Percentiles rank a stretch among this genome's conserved stretches.
Evolutionary conservation across 345 rosid species (phyloP).

Genomic region (Excoecaria agallocha): DNA sequence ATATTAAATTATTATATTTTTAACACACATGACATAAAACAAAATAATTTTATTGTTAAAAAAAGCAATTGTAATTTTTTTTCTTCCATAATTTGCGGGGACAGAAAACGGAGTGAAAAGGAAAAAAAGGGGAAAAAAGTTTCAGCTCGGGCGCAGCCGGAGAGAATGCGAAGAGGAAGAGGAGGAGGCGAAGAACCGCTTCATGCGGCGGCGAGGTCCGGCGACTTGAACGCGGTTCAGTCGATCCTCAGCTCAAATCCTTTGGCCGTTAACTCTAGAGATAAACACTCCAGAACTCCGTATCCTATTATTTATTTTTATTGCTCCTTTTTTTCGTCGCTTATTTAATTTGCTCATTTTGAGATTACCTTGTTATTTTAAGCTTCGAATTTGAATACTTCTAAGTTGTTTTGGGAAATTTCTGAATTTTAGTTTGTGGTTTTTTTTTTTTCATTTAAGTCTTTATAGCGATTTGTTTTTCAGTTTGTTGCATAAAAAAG

Average conservation of each 20-base stretch:
- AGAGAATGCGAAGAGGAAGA: neutral
- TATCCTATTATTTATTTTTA: constrained; percentile 41
- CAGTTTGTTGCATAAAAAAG: neutral
- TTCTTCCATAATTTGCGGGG: neutral
- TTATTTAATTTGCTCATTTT: neutral
- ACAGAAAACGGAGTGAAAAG: neutral
- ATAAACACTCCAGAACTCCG: constrained; percentile 97
- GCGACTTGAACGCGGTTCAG: constrained; percentile 64
- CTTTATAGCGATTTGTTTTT: neutral
- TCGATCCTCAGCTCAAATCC: constrained; percentile 61
- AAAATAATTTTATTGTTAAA: too few relatives aligned
- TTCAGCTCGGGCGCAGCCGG: neutral
- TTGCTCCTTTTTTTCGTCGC: neutral
- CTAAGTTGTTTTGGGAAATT: neutral
- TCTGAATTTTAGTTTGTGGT: neutral
- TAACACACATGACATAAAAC: too few relatives aligned
- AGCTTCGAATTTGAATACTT: neutral
- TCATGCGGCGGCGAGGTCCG: constrained; percentile 90
- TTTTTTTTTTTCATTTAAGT: neutral
- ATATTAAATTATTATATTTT: too few relatives aligned
- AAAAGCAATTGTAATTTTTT: too few relatives aligned
- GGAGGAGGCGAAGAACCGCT: constrained; percentile 38
- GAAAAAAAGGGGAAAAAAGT: neutral
- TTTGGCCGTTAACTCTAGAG: constrained; percentile 71
- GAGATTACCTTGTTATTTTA: neutral